phyloP scores from a whole-genome alignment of 495 filamentous ascomycete genomes.

The Hypoxylon rickii region DNA sequence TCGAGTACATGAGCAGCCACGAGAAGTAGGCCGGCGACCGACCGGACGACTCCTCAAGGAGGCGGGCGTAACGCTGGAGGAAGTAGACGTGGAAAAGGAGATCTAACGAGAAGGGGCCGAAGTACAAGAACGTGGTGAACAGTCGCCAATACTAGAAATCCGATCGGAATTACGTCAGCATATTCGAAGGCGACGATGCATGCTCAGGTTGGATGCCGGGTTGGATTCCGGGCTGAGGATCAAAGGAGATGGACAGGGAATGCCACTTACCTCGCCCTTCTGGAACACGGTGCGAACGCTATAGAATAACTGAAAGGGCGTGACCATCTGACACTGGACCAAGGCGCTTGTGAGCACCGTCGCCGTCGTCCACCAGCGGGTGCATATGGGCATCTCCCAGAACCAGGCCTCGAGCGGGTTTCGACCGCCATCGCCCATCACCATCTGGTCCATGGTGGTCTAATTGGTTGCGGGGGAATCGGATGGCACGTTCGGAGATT shows the following conservation, averaged over 20 bases:
- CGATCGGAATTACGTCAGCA: slow-evolving; percentile 10
- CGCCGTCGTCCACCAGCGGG: slow-evolving; percentile 93
- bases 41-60: slow-evolving; percentile 92
- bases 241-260: background rate
- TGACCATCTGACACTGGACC: slow-evolving; percentile 89
- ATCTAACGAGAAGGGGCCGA: slow-evolving; percentile 91
- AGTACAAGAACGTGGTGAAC: slow-evolving; percentile 93
- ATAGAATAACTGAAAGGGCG: slow-evolving; percentile 94
- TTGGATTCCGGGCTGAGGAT: no score
- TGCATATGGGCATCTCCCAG: slow-evolving; percentile 95
- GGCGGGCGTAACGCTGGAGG: slow-evolving; percentile 92
- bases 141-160: slow-evolving; percentile 88
- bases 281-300: slow-evolving; percentile 89
- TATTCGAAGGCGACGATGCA: background rate
- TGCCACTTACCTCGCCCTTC: slow-evolving; percentile 73
- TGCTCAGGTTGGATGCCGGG: background rate
- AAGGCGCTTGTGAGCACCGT: slow-evolving; percentile 86
- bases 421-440: slow-evolving; percentile 67
- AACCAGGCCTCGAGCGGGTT: slow-evolving; percentile 96
- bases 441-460: slow-evolving; percentile 63
- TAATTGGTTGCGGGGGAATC: slow-evolving; percentile 1
- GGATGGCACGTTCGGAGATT: background rate
- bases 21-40: slow-evolving; percentile 89
- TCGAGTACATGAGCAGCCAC: slow-evolving; percentile 89
- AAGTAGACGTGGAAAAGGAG: slow-evolving; percentile 99